Conservation (phyloP, 257 asterid species). For the Mitragyna speciosa region DNA sequence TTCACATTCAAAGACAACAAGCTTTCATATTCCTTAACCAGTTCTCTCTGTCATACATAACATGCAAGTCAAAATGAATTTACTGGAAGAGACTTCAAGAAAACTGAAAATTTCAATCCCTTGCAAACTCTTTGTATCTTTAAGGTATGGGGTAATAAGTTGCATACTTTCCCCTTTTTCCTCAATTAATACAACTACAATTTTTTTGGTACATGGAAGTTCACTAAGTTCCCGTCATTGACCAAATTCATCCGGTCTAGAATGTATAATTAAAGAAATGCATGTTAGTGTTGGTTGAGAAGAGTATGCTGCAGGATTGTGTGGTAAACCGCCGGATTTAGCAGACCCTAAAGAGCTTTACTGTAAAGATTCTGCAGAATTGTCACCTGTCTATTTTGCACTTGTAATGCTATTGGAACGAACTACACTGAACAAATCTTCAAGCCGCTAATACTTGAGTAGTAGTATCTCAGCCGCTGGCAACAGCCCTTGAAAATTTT, state of each 20-base stretch:
- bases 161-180: not conserved
- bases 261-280: not conserved
- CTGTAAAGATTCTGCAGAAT: not conserved
- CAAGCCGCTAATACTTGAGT: constrained; percentile 2
- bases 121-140: not conserved
- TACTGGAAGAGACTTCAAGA: not conserved
- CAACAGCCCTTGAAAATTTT: not conserved
- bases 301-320: not conserved
- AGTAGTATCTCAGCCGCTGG: not conserved
- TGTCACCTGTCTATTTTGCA: not conserved
- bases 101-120: not conserved
- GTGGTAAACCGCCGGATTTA: not conserved
- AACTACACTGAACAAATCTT: not conserved
- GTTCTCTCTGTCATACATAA: not conserved
- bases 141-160: not conserved
- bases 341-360: constrained; percentile 1
- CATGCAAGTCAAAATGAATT: not conserved
- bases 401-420: not conserved
- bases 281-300: not conserved
- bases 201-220: constrained; percentile 1
- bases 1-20: no score
- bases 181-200: not conserved
- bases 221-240: not conserved
- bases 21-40: no score
- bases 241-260: constrained; percentile 9